Evolutionary conservation across 2,329 filamentous ascomycete genomes (phyloP), one percentile per base, ranked within the genome.

Genomic region (Fusarium tricinctum): DNA sequence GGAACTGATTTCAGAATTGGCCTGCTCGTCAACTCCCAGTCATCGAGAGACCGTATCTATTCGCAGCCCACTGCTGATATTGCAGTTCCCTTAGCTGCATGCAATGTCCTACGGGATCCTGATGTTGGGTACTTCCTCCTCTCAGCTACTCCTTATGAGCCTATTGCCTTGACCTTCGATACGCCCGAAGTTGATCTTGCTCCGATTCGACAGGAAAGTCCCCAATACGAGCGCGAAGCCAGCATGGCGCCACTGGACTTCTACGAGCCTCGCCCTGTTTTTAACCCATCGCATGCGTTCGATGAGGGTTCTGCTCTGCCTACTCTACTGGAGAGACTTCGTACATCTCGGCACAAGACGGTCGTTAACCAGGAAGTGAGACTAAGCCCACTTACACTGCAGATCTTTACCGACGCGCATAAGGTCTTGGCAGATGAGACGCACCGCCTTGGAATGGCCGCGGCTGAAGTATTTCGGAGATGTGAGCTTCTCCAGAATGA

Each of bases 351-450:
- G 52, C 85, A 89, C 76, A 86, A 87, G 77, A 83, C 86, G 7
- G 77, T 89, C 26, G 80, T 92, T 48, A 88, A 86, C 58, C 89
- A 92, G 63, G 88, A 92, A 73, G 83, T 94, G 54, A 85, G 88
- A 60, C 84, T 94, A 22, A 92, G 89, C 22, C 88, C 91, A 14
- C 86, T 91, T 22, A 92, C 91, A 3, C 83, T 94, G 19, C 86
- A 89, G 67, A 83, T 93, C 38, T 86, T 95, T 69, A 91, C 90
- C 28, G 88, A 92, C 61, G 88, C 89, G 0, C 92, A 95, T 76
- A 89, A 91, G 74, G 82, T 92, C 7, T 82, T 94, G 8, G 88
- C 88, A 65, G 85, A 86, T 12, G 91, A 94, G 77, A 93, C 91
- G 0, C 84, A 91, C 69, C 84, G 83, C 13, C 83, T 94, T 13